Base-by-base conservation (phyloP, 345 rosid genomes). In the Carallia pectinifolia region DNA sequence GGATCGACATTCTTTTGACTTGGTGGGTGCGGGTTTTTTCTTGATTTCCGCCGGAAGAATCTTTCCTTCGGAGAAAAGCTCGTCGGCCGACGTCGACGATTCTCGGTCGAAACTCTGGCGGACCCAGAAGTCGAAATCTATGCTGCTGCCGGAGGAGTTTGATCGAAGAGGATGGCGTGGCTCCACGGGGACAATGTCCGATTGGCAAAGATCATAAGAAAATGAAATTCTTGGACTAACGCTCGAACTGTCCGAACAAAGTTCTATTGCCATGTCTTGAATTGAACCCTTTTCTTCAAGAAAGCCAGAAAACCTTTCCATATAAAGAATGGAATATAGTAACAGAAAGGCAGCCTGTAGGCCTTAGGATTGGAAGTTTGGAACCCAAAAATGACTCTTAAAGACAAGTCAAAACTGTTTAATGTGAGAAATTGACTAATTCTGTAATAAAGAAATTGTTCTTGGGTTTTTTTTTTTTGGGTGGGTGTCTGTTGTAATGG, bases 211-310 rank as follows among this genome's bases (percentile, higher is more conserved):
- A 68, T 90, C 94, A 59, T 85, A 90, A 58, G 97, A 90, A 48
- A 90, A 90, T 7, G 97, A 90, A 68, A 90, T 88, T 68, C 97
- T 83, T 5, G 97, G 97, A 73, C 90, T 88, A 73, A 82, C 72
- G 23, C 76, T 76, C 17, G 89, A 68, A 40, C 65, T 85, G 5
- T 86, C 97, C 13, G 88, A 83, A 40, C 77, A 81, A 23, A 87
- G 79, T 69, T 90, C 92, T 18, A 90, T 68, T 31, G 92, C 94
- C 97, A 90, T 90, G 71, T 38, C 66, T 67, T 64, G 63, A 16
- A 1, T 31, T 36, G 16, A 13, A n/a, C 10, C 4, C 7, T 64
- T 62, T 65, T 31, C 17, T 65, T 31, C 17, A 72, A 47, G 59
- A 53, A 71, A 61, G 54, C 33, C 1, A 54, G 38, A 62, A 33